These are phyloP conservation scores for Aspergillus affinis DNA, from an alignment of 495 filamentous ascomycete genomes.

Conservation along the genomic window DNA sequence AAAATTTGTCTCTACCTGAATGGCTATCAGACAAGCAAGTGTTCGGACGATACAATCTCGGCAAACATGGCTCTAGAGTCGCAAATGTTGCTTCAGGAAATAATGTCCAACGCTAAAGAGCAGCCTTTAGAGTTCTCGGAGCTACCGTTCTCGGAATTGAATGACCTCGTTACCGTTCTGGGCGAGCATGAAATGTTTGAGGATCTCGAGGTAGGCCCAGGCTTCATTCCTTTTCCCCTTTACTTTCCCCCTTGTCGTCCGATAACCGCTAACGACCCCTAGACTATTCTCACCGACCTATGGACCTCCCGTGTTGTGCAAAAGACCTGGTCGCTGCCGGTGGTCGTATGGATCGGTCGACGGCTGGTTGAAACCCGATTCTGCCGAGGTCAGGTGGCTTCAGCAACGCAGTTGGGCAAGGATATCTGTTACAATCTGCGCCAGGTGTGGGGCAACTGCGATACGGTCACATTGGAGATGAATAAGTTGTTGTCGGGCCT, in stretches of 20 bases:
- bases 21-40: slow-evolving; percentile 44
- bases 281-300: slow-evolving; percentile 55
- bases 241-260: background rate
- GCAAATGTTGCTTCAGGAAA: slow-evolving; percentile 50
- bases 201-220: slow-evolving; percentile 53
- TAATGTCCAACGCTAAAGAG: slow-evolving; percentile 49
- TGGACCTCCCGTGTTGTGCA: slow-evolving; percentile 63
- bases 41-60: slow-evolving; percentile 39
- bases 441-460: slow-evolving; percentile 54
- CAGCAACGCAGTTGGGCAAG: slow-evolving; percentile 55
- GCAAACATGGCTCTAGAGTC: slow-evolving; percentile 54
- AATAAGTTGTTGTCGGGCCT: slow-evolving; percentile 55
- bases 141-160: slow-evolving; percentile 51
- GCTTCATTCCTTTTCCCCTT: background rate
- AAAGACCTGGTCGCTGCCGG: slow-evolving; percentile 53
- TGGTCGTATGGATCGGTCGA: slow-evolving; percentile 57
- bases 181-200: slow-evolving; percentile 59
- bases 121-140: slow-evolving; percentile 53
- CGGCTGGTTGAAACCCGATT: slow-evolving; percentile 58
- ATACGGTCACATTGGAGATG: slow-evolving; percentile 55
- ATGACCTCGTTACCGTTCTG: slow-evolving; percentile 54
- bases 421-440: slow-evolving; percentile 66
- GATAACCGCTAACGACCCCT: background rate
- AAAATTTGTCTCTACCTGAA: slow-evolving; percentile 56
- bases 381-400: slow-evolving; percentile 39